Base-by-base conservation (phyloP, 306 rosid genomes). In the Quercus variabilis region DNA sequence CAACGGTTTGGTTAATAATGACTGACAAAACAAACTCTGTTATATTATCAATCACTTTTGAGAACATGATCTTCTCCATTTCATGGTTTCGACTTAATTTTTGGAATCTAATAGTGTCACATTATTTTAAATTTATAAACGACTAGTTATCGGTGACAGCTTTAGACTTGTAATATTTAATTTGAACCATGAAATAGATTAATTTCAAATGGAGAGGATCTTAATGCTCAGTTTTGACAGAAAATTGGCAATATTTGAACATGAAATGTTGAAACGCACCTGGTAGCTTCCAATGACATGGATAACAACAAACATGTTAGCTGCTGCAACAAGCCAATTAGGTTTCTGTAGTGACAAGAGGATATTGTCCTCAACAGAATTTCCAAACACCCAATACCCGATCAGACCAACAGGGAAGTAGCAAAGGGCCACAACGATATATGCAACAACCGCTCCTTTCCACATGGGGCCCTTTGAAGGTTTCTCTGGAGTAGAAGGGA, bases 391-490 rank as follows among this genome's bases (percentile, higher is more conserved):
- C 55, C 84, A 87, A 69, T 89, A 94, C 9, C 98, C 97, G 33
- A 91, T 0, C 30, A 92, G 43, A 55, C 92, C 94, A 21, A 92
- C 97, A 0, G 97, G 98, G 76, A 94, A 80, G 76, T 94, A 94
- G 76, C 98, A 91, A 0, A 91, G 14, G 28, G 93, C 97, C 10
- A 94, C 98, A 10, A 91, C 93, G 3, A 89, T 0, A 58, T 94
- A 94, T 4, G 98, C 97, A 38, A 87, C 85, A 3, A 91, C 0
- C 1, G 82, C 94, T 19, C 98, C 98, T 71, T 65, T 91, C 98
- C 98, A 94, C 98, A 94, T 91, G 1, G 98, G 93, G 19, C 80
- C 91, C 81, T 91, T 94, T 12, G 98, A 92, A 51, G 97, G 98
- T 4, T 79, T 83, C 15, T 94, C 93, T 0, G 90, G 88, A 0